phyloP scores from a whole-genome alignment of 768 basidiomycete species.

The Rhodosporidiobolus sp. region DNA sequence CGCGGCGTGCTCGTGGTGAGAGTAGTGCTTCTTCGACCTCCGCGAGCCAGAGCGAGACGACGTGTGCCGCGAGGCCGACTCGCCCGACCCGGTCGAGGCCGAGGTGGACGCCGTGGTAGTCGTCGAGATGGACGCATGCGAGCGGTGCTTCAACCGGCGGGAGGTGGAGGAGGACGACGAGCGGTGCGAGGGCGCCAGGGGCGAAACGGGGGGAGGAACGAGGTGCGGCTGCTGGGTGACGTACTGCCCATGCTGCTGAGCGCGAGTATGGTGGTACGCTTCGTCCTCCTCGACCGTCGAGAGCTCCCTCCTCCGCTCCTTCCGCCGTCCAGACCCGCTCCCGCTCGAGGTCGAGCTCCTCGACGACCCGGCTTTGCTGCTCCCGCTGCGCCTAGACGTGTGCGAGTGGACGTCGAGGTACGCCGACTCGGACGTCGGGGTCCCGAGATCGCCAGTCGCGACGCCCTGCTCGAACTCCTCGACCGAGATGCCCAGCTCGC shows the following conservation, averaged over 20 bases:
- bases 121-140: conserved; percentile 3
- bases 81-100: background rate
- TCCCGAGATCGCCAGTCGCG: background rate
- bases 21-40: background rate
- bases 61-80: too few species aligned
- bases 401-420: background rate
- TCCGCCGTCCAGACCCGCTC: too few species aligned
- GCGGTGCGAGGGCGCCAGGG: background rate
- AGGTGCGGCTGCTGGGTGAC: background rate
- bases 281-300: background rate
- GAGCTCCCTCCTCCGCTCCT: background rate
- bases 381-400: background rate
- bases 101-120: conserved; percentile 1
- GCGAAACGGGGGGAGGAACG: background rate
- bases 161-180: background rate
- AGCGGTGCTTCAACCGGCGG: background rate
- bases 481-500: conserved; percentile 11
- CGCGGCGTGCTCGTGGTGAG: too few species aligned
- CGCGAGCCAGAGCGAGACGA: background rate
- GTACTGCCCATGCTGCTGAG: background rate
- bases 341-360: background rate
- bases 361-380: background rate
- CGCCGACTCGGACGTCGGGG: background rate
- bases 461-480: conserved; percentile 14
- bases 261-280: background rate